These are phyloP conservation scores for Fusarium oxysporum DNA, from an alignment of 2,329 filamentous ascomycete genomes.

Conservation along the genomic window DNA sequence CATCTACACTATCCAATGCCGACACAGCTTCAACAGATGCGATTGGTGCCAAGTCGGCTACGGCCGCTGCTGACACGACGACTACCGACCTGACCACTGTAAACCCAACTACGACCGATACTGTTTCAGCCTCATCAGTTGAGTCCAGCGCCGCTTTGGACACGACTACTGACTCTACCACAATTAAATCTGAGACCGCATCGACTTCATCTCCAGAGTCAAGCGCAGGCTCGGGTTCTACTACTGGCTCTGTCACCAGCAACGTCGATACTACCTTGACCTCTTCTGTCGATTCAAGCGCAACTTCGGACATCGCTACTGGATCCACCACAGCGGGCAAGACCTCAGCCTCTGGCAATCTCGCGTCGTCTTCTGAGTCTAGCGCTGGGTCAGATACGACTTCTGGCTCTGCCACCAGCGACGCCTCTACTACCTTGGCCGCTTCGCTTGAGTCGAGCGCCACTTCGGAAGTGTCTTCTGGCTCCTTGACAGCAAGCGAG, in stretches of 20 bases:
- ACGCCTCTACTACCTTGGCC: neutral
- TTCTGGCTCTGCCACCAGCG: neutral
- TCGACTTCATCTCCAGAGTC: neutral
- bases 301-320: neutral
- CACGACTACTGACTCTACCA: neutral
- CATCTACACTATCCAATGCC: neutral
- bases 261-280: rapidly evolving
- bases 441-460: neutral
- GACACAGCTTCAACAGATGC: neutral
- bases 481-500: neutral
- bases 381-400: neutral
- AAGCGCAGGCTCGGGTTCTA: neutral
- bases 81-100: neutral
- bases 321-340: neutral
- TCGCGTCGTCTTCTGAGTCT: neutral
- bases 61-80: neutral
- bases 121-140: neutral
- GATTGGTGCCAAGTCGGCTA: neutral
- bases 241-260: neutral
- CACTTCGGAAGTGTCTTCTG: neutral
- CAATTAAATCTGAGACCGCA: neutral
- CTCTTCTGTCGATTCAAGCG: neutral
- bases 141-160: neutral
- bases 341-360: neutral
- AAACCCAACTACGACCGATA: neutral